Conservation (phyloP, 257 asterid genomes). For the Nicotiana attenuata region DNA sequence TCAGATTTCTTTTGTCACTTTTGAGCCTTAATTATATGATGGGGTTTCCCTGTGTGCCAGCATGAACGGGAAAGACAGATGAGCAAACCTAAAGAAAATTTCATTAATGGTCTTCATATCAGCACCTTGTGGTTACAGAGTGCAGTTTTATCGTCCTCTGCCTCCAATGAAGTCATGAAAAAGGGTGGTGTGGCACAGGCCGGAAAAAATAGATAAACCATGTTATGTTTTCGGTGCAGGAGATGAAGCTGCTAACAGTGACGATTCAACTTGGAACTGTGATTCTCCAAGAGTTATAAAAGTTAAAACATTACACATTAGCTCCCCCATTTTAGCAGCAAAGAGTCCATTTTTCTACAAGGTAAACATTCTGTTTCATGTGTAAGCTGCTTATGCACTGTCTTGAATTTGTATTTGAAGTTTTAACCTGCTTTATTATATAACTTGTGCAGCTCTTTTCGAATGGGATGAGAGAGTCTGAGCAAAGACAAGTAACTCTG, state of each 20-base stretch:
- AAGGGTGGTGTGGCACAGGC: neutral
- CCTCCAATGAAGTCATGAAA: neutral
- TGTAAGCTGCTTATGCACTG: neutral
- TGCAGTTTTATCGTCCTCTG: neutral
- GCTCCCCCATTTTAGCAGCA: slow-evolving; percentile 37
- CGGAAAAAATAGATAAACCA: neutral
- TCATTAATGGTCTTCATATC: neutral
- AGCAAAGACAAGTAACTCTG: slow-evolving; percentile 24
- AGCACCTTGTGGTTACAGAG: neutral
- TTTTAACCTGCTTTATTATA: neutral
- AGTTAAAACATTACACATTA: slow-evolving; percentile 27
- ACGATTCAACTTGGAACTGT: slow-evolving; percentile 22
- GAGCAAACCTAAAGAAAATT: neutral
- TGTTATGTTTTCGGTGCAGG: slow-evolving; percentile 16
- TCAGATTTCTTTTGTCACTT: neutral
- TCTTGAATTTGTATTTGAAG: neutral
- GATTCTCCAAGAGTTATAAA: slow-evolving; percentile 23
- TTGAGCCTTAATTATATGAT: neutral
- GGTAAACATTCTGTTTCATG: slow-evolving; percentile 1
- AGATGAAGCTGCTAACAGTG: slow-evolving; percentile 26
- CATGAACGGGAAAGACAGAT: neutral
- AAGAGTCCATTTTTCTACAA: slow-evolving; percentile 34
- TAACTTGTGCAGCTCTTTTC: slow-evolving; percentile 20
- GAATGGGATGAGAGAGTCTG: slow-evolving; percentile 26
- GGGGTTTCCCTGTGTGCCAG: neutral